Evolutionary conservation across 2,329 filamentous ascomycete species (phyloP), one percentile per base, ranked within the genome.

Genomic region (Xylaria sp.): DNA sequence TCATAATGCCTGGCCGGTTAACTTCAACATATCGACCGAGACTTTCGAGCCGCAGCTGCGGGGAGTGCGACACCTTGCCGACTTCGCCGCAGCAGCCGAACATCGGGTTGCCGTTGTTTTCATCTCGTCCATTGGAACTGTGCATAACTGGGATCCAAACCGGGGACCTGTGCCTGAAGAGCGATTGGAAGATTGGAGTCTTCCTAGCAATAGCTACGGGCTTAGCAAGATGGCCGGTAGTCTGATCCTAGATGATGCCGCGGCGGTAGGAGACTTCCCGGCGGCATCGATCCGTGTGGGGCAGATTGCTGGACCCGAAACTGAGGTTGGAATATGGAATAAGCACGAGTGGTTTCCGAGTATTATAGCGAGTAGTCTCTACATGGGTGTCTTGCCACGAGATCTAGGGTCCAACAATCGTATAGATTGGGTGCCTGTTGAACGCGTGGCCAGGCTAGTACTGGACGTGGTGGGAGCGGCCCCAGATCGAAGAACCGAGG

Each of bases 401-500:
- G 76, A 79, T 1, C 78, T 89, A 0, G 87, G 86, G 0, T 70
- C 74, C 2, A 77, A 82, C 73, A 76, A 82, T 5, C 73, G 73
- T 0, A 79, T 89, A 2, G 86, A 89, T 73, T 89, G 87, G 87
- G 79, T 85, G 0, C 86, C 87, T 0, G 80, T 87, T 18, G 86
- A 86, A 63, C 74, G 78, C 12, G 82, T 86, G 18, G 82, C 85
- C 1, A 75, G 76, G 0, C 76, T 84, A 1, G 76, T 88, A 58
- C 76, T 84, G 23, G 86, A 88, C 57, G 79, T 86, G 2, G 74
- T 80, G 1, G 80, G 82, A 31, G 76, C 81, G 3, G 75, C 77
- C 0, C 64, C 48, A 18, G 64, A 48, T n/a, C 70, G 73, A 15
- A 57, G 63, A 5, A 67, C 77, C 8, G 65, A 76, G 1, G 63